Conservation (phyloP, 257 asterid species). For the Forsythia suspensa region DNA sequence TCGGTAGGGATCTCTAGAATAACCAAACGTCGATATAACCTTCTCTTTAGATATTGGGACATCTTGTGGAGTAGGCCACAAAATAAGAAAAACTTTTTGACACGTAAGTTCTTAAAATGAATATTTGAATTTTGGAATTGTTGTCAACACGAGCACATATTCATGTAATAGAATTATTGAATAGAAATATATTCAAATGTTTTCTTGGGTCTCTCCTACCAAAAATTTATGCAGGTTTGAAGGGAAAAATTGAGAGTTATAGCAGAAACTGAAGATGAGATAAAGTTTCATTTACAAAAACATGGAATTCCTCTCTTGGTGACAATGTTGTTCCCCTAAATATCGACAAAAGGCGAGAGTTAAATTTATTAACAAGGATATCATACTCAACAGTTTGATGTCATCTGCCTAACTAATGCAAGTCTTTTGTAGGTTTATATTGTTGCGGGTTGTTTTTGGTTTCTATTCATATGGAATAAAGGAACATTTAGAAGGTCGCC, state of each 20-base stretch:
- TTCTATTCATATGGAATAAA: constrained; percentile 37
- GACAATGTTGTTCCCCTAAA: constrained; percentile 26
- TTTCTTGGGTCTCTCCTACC: no score
- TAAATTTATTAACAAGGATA: neutral
- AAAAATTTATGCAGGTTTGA: constrained; percentile 22
- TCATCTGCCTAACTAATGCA: neutral
- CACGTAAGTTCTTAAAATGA: constrained; percentile 14
- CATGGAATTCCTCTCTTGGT: constrained; percentile 23
- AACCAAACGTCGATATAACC: no score
- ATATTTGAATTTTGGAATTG: neutral
- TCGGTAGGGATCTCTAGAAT: no score
- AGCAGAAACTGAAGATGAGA: constrained; percentile 19
- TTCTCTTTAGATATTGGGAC: constrained; percentile 35
- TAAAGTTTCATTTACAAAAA: constrained; percentile 38
- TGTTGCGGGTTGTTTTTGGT: constrained; percentile 33
- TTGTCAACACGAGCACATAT: neutral
- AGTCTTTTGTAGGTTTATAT: constrained; percentile 22
- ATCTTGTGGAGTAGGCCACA: constrained; percentile 21
- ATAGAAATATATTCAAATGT: neutral
- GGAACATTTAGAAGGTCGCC: constrained; percentile 37
- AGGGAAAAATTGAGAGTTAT: constrained; percentile 30
- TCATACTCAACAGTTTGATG: no score
- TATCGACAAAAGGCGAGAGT: constrained; percentile 33
- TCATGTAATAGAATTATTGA: neutral
- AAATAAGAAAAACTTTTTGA: neutral